Evolutionary conservation across 768 basidiomycete genomes (phyloP).

Genomic region (Chiua virens): DNA sequence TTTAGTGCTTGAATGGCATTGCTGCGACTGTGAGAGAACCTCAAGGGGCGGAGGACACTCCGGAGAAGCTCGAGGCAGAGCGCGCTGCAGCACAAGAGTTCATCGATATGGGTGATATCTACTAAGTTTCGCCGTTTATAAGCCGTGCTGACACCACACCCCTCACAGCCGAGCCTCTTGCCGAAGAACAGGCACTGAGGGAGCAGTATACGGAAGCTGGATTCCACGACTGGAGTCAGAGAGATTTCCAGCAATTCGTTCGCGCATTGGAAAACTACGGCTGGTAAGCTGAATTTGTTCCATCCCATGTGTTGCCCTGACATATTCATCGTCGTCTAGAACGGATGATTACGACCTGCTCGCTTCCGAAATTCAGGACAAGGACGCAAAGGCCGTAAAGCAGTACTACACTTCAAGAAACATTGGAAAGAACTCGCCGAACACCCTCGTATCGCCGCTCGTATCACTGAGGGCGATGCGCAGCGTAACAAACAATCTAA

Average conservation of each 20-base stretch:
- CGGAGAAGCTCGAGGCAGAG: conserved; percentile 84
- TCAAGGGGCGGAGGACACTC: conserved; percentile 69
- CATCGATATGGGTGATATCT: conserved; percentile 72
- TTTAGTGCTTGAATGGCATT: conserved; percentile 66
- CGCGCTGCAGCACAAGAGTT: conserved; percentile 75
- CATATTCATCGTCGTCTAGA: conserved; percentile 35
- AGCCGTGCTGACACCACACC: too few relatives aligned
- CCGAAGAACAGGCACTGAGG: conserved; percentile 80
- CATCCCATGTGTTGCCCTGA: too few relatives aligned
- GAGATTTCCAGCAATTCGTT: conserved; percentile 92
- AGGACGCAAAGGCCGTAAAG: conserved; percentile 74
- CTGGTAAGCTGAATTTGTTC: conserved; percentile 50
- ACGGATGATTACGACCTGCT: conserved; percentile 65
- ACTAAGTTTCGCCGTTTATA: not conserved
- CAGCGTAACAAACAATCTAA: conserved; percentile 87
- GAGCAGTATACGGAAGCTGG: conserved; percentile 75
- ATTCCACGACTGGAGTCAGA: conserved; percentile 88
- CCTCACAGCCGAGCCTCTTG: conserved; percentile 78
- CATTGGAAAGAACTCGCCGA: conserved; percentile 79
- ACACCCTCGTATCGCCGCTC: conserved; percentile 75
- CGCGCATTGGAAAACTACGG: conserved; percentile 78
- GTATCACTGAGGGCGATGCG: conserved; percentile 85
- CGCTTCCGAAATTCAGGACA: conserved; percentile 81
- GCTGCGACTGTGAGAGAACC: conserved; percentile 63
- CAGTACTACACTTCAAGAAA: conserved; percentile 85